These are phyloP conservation scores for Leptomonas seymouri DNA, from an alignment of 208 protist genomes.

Conservation along the genomic window DNA sequence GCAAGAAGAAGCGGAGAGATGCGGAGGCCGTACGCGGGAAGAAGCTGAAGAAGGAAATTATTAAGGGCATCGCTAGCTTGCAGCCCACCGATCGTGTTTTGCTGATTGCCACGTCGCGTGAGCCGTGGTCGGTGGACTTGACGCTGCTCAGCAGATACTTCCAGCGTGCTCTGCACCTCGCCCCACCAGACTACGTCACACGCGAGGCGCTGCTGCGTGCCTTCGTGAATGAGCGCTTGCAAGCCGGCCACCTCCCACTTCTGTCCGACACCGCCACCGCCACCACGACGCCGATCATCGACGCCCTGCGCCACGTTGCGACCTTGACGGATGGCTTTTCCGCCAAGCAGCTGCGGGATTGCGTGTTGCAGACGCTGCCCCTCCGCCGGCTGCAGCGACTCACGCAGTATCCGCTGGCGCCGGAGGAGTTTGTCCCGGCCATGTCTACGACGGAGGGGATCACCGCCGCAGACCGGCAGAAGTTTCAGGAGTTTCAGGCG, in stretches of 20 bases:
- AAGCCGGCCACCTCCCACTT: constrained; percentile 8
- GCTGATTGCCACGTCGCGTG: constrained; percentile 73
- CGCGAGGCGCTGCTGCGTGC: constrained; percentile 69
- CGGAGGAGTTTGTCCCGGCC: constrained; percentile 81
- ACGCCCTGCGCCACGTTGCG: constrained; percentile 67
- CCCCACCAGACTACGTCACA: constrained; percentile 88
- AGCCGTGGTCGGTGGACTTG: constrained; percentile 80
- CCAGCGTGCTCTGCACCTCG: constrained; percentile 75
- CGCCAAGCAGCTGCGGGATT: constrained; percentile 51
- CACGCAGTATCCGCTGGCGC: constrained; percentile 53
- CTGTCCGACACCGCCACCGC: constrained; percentile 20
- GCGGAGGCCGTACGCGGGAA: constrained; percentile 66
- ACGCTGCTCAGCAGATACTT: constrained; percentile 68
- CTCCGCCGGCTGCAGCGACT: constrained; percentile 77
- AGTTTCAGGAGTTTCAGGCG: constrained; percentile 68
- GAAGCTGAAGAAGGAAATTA: constrained; percentile 93
- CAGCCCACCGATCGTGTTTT: constrained; percentile 90
- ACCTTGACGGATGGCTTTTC: constrained; percentile 82
- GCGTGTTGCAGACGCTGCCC: constrained; percentile 70
- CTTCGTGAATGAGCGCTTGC: constrained; percentile 42
- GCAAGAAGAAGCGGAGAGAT: constrained; percentile 68
- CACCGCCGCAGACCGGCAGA: constrained; percentile 53
- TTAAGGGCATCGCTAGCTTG: constrained; percentile 78
- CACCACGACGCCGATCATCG: constrained; percentile 16
- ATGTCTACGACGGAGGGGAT: constrained; percentile 53